These are phyloP conservation scores for Septoria petroselini DNA, from an alignment of 2,329 filamentous ascomycete species.

Conservation along the genomic window DNA sequence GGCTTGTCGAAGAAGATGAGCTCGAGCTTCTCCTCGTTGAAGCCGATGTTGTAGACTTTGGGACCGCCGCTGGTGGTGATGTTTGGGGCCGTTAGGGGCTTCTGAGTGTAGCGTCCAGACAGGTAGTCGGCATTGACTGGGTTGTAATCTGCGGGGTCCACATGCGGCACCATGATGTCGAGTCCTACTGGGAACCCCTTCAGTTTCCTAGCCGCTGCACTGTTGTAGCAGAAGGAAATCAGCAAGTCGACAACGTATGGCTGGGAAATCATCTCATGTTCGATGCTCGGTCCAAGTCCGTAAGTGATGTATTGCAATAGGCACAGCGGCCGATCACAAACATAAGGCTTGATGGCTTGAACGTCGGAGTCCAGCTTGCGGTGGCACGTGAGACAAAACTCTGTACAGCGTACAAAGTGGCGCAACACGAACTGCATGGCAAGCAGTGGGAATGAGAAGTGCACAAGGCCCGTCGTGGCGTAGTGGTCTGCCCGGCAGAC, in stretches of 20 bases:
- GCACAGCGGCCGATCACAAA: conserved; percentile 73
- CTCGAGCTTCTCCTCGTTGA: conserved; percentile 41
- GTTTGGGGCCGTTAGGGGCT: neutral
- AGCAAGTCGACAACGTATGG: conserved; percentile 82
- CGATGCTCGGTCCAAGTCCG: conserved; percentile 80
- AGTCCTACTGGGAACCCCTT: conserved; percentile 58
- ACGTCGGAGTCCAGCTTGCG: conserved; percentile 62
- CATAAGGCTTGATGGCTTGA: conserved; percentile 68
- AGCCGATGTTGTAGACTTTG: conserved; percentile 29
- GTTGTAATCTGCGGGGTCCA: conserved; percentile 22
- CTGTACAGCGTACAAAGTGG: conserved; percentile 74
- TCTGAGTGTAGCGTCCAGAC: conserved; percentile 3
- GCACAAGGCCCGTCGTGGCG: conserved; percentile 2
- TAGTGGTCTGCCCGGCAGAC: conserved; percentile 55
- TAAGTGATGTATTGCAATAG: conserved; percentile 83
- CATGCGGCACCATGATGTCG: conserved; percentile 51
- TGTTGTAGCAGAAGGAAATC: conserved; percentile 73
- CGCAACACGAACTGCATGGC: conserved; percentile 73
- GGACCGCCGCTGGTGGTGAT: neutral
- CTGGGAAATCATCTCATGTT: conserved; percentile 76
- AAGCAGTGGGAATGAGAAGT: conserved; percentile 54
- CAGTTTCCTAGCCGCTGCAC: conserved; percentile 47
- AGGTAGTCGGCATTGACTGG: neutral
- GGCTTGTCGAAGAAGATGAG: conserved; percentile 41
- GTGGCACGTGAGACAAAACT: conserved; percentile 86